phyloP scores from a whole-genome alignment of 2,329 filamentous ascomycete genomes.

The Seiridium unicorne region DNA sequence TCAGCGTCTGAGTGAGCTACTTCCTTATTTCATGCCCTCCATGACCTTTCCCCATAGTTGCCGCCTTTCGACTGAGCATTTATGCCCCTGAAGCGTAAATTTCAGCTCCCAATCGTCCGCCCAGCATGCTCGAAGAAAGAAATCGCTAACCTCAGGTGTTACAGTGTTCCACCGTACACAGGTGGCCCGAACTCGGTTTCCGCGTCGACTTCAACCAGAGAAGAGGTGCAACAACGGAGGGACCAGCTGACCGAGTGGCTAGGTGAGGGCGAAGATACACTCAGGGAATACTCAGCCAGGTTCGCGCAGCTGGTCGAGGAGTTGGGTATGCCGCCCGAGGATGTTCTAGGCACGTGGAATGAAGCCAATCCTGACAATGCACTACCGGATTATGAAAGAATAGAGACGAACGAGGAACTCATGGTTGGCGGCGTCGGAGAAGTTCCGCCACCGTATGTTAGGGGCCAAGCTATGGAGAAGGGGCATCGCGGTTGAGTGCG shows the following conservation, averaged over 20 bases:
- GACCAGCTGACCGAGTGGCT: conserved; percentile 27
- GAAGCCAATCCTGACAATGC: conserved; percentile 28
- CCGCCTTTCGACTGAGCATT: no score
- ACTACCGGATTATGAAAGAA: conserved; percentile 24
- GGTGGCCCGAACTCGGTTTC: conserved; percentile 21
- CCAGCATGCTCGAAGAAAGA: no score
- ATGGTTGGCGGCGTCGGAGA: conserved; percentile 30
- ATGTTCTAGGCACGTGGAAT: conserved; percentile 28
- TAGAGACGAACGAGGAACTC: conserved; percentile 26
- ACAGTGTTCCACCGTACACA: conserved; percentile 20
- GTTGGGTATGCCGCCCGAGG: conserved; percentile 23
- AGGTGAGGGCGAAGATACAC: conserved; percentile 25
- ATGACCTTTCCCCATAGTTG: no score
- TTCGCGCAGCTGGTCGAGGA: conserved; percentile 25
- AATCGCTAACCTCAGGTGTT: no score
- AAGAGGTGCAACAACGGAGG: conserved; percentile 23
- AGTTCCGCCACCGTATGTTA: conserved; percentile 24
- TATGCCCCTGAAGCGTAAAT: no score
- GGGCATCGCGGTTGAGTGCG: neutral
- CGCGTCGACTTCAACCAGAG: conserved; percentile 18
- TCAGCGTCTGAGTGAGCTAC: conserved; percentile 17
- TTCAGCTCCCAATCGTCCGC: no score
- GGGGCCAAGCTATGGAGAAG: conserved; percentile 7
- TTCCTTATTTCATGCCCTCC: no score
- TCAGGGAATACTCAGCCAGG: conserved; percentile 28